A percentile compares a stretch with the other conserved stretches of the same genome.
phyloP scores from a whole-genome alignment of 2,329 filamentous ascomycete species.

The Elsinoe necatrix region DNA sequence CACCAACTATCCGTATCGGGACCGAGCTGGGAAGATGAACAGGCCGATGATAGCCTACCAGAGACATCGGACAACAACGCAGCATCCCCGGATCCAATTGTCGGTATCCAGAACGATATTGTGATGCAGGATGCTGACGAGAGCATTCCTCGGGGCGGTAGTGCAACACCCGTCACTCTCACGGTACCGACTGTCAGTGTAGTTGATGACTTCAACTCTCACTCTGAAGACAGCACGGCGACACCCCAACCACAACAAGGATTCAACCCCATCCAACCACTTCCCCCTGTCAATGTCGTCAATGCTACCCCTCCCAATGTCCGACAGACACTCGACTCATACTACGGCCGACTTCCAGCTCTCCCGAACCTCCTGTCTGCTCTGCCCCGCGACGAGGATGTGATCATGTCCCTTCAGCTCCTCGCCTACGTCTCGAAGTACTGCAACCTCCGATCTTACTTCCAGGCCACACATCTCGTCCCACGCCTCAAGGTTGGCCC shows the following conservation, averaged over 20 bases:
- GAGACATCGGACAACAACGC: constrained; percentile 39
- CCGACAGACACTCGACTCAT: constrained; percentile 45
- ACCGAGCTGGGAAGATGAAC: constrained; percentile 70
- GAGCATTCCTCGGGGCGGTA: constrained; percentile 60
- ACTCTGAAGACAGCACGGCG: constrained; percentile 58
- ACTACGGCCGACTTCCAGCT: constrained; percentile 23
- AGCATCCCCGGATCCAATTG: constrained; percentile 53
- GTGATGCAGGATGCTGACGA: constrained; percentile 84
- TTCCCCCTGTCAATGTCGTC: constrained; percentile 54
- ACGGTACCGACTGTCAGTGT: constrained; percentile 73
- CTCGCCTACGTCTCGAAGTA: constrained; percentile 98
- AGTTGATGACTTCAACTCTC: constrained; percentile 82
- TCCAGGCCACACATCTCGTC: constrained; percentile 89
- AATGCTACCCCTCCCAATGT: constrained; percentile 67
- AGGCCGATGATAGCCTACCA: constrained; percentile 72
- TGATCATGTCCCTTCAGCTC: constrained; percentile 93
- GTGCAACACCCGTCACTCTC: constrained; percentile 61
- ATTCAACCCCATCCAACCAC: constrained; percentile 51
- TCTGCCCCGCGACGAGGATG: constrained; percentile 95
- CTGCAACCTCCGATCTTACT: constrained; percentile 90
- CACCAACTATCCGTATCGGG: constrained; percentile 82
- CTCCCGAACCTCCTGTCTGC: constrained; percentile 66
- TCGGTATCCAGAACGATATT: constrained; percentile 72
- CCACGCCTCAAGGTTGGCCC: constrained; percentile 83
- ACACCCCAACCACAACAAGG: constrained; percentile 40